Evolutionary conservation across 1,284 basidiomycete genomes (phyloP), one percentile per base, ranked within the genome.

Genomic region (Inonotus hispidus): DNA sequence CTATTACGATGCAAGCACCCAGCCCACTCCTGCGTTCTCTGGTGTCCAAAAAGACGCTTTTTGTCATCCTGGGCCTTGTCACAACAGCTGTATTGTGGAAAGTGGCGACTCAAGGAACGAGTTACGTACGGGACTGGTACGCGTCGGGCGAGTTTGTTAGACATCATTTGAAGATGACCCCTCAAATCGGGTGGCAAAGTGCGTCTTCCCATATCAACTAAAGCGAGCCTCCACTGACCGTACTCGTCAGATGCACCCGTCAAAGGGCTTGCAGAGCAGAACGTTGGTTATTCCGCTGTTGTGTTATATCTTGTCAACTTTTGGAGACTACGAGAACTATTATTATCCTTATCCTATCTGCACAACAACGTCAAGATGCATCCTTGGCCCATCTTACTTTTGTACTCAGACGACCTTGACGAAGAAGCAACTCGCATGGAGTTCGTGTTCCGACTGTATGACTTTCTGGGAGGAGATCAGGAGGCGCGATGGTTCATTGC

Each of bases 221-320:
- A 23, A 8, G 21, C 14, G 19, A 35, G 32, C 16, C 39, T 21
- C 27, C 7, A n/a, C n/a, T n/a, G n/a, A n/a, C n/a, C n/a, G n/a
- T n/a, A n/a, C n/a, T n/a, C n/a, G n/a, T n/a, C 27, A 62, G 61
- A 53, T 49, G 29, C 41, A 45, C 61, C 61, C 4, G 39, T 55
- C 7, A 58, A 58, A 37, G 45, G 43, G 21, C 41, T 62, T 19
- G 46, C 29, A 37, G 25, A 32, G 0, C 39, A 53, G n/a, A 39
- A 53, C 29, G 25, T 62, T 11, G 61, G 56, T 2, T 63, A 63
- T 32, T 32, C 52, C 10, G 61, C 61, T 23, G 61, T 52, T 19
- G 37, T 63, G 21, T 32, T 63, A 14, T 63, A 63, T 39, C 61
- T 63, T 14, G 58, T 59, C 58, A 55, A 56, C 41, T 32, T 59